These are phyloP conservation scores for Crepidotus variabilis DNA, from an alignment of 768 basidiomycete genomes.

Conservation along the genomic window DNA sequence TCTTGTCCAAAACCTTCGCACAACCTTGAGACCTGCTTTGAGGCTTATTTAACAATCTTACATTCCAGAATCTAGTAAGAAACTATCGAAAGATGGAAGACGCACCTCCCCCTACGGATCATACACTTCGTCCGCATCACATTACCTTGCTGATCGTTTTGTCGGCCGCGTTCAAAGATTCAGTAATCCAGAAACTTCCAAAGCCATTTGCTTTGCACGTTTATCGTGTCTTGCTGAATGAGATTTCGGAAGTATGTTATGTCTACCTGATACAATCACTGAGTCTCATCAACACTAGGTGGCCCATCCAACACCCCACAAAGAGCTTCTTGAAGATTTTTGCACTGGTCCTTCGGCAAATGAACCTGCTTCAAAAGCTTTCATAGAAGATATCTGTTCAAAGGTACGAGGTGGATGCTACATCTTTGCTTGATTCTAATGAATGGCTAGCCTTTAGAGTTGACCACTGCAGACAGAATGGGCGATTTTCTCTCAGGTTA, in stretches of 20 bases:
- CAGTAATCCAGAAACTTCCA: slow-evolving; percentile 49
- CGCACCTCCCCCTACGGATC: slow-evolving; percentile 57
- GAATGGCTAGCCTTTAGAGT: slow-evolving; percentile 36
- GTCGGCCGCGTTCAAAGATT: slow-evolving; percentile 59
- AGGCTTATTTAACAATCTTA: not conserved
- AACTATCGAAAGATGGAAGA: slow-evolving; percentile 32
- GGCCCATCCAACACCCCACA: slow-evolving; percentile 54
- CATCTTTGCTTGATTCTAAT: not conserved
- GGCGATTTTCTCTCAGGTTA: slow-evolving; percentile 58
- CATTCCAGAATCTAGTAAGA: not conserved
- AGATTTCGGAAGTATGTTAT: slow-evolving; percentile 62
- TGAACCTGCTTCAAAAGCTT: slow-evolving; percentile 34
- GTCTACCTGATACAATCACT: slow-evolving; percentile 1
- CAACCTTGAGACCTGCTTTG: too few species aligned
- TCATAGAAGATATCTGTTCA: slow-evolving; percentile 43
- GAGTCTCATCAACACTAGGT: slow-evolving; percentile 37
- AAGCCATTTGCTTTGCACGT: slow-evolving; percentile 57
- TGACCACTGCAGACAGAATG: slow-evolving; percentile 55
- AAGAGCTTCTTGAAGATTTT: slow-evolving; percentile 43
- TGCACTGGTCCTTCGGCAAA: slow-evolving; percentile 42
- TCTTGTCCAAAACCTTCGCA: too few species aligned
- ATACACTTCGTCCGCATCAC: slow-evolving; percentile 76
- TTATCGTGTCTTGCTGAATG: slow-evolving; percentile 62
- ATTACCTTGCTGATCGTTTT: slow-evolving; percentile 64
- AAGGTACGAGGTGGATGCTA: slow-evolving; percentile 24